Evolutionary conservation across 306 rosid genomes (phyloP).

Genomic region (Glycine latifolia): DNA sequence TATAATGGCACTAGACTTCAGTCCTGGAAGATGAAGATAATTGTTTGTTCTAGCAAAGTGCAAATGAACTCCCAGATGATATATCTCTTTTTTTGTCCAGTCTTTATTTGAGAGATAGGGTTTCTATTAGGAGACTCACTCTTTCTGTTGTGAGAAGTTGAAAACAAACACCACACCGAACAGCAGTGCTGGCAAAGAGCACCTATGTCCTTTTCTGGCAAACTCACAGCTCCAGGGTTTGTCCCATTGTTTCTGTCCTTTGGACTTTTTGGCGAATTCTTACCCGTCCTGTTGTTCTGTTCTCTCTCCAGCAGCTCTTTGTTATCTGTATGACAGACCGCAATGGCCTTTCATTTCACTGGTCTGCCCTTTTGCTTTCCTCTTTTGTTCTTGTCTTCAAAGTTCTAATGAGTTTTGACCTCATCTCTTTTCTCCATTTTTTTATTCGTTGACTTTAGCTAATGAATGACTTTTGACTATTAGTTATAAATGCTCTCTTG

Average conservation of each 20-base stretch:
- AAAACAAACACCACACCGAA: no score
- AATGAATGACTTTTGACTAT: no score
- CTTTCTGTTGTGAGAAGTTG: no score
- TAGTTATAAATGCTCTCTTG: no score
- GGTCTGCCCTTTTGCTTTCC: background rate
- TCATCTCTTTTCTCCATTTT: no score
- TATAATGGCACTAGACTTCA: constrained; percentile 18
- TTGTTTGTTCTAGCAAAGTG: constrained; percentile 32
- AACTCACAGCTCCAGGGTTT: background rate
- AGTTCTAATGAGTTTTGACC: background rate
- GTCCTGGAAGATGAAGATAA: constrained; percentile 29
- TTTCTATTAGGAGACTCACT: no score
- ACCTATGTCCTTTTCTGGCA: background rate
- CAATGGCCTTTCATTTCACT: background rate
- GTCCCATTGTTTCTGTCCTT: no score
- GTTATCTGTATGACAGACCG: background rate
- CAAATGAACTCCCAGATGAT: constrained; percentile 21
- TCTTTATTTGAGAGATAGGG: no score
- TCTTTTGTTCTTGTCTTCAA: background rate
- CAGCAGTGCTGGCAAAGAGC: background rate
- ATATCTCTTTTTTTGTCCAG: constrained; percentile 24
- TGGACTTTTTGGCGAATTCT: background rate
- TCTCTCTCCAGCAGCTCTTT: background rate
- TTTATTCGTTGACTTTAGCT: no score
- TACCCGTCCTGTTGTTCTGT: background rate